phyloP scores from a whole-genome alignment of 2,329 filamentous ascomycete species.

The Fusarium longipes region DNA sequence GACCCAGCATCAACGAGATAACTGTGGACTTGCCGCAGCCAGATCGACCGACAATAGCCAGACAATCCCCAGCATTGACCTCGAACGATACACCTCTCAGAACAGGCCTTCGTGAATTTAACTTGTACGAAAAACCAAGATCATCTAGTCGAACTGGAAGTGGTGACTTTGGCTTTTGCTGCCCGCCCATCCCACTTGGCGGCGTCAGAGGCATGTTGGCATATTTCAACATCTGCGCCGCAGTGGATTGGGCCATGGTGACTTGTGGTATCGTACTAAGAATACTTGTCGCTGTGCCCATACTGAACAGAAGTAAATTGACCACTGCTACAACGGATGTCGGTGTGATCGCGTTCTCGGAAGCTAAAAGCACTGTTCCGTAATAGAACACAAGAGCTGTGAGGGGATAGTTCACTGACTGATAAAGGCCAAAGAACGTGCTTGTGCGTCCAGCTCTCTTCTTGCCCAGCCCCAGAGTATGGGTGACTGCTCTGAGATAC shows the following conservation, averaged over 20 bases:
- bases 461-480: conserved; percentile 70
- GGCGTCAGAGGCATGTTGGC: conserved; percentile 65
- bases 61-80: conserved; percentile 72
- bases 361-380: conserved; percentile 72
- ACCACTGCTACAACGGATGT: conserved; percentile 77
- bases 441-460: conserved; percentile 75
- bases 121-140: conserved; percentile 79
- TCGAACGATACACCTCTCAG: conserved; percentile 74
- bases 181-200: conserved; percentile 69
- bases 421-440: conserved; percentile 79
- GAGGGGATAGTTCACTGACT: conserved; percentile 76
- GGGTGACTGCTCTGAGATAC: conserved; percentile 63
- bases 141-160: conserved; percentile 62
- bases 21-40: conserved; percentile 94
- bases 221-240: conserved; percentile 77
- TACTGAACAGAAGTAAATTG: conserved; percentile 84
- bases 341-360: conserved; percentile 60
- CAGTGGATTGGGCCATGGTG: conserved; percentile 77
- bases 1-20: conserved; percentile 76
- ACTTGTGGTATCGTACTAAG: conserved; percentile 84
- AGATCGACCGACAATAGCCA: conserved; percentile 84
- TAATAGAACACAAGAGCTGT: conserved; percentile 88
- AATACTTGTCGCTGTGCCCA: conserved; percentile 77
- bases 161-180: conserved; percentile 40
- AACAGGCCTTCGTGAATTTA: conserved; percentile 62